Conservation (phyloP, 208 protist genomes). For the Trypanosomatidae sp. region DNA sequence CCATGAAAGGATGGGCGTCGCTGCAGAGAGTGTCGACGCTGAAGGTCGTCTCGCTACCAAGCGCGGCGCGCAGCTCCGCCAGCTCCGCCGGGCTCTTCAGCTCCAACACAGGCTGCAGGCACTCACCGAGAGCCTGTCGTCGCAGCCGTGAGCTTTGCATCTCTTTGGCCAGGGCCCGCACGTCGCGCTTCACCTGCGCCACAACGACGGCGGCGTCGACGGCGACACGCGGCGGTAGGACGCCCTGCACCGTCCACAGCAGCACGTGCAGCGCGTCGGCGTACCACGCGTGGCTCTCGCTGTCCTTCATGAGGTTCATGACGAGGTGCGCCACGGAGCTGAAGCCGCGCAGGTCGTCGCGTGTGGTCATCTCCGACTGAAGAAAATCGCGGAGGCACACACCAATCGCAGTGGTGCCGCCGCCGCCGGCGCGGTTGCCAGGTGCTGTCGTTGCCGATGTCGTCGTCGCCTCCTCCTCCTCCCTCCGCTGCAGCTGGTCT, state of each 20-base stretch:
- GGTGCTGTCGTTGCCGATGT: too few species aligned
- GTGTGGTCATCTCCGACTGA: slow-evolving; percentile 18
- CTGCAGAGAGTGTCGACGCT: slow-evolving; percentile 44
- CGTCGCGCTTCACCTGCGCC: slow-evolving; percentile 58
- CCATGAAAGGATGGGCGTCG: slow-evolving; percentile 60
- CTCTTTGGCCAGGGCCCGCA: slow-evolving; percentile 53
- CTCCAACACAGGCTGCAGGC: slow-evolving; percentile 61
- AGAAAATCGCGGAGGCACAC: slow-evolving; percentile 21
- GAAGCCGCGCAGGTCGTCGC: slow-evolving; percentile 29
- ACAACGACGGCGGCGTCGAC: slow-evolving; percentile 67
- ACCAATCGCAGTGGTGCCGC: slow-evolving; percentile 2
- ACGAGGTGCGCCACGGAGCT: slow-evolving; percentile 50
- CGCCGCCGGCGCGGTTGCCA: not conserved
- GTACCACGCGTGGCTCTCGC: slow-evolving; percentile 25
- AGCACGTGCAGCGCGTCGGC: slow-evolving; percentile 54
- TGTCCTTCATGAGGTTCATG: slow-evolving; percentile 63
- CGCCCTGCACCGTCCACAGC: slow-evolving; percentile 39
- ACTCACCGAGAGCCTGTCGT: slow-evolving; percentile 63
- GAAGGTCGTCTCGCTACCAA: slow-evolving; percentile 65
- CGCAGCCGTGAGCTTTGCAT: slow-evolving; percentile 66
- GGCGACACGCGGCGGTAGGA: slow-evolving; percentile 67
- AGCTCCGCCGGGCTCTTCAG: slow-evolving; percentile 58
- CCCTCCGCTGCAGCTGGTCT: slow-evolving; percentile 2
- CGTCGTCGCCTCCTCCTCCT: not conserved
- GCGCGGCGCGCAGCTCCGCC: slow-evolving; percentile 38